A percentile compares a stretch with the other conserved stretches of the same genome.
phyloP scores from a whole-genome alignment of 805 yeast genomes.

The Scheffersomyces spartinae region DNA sequence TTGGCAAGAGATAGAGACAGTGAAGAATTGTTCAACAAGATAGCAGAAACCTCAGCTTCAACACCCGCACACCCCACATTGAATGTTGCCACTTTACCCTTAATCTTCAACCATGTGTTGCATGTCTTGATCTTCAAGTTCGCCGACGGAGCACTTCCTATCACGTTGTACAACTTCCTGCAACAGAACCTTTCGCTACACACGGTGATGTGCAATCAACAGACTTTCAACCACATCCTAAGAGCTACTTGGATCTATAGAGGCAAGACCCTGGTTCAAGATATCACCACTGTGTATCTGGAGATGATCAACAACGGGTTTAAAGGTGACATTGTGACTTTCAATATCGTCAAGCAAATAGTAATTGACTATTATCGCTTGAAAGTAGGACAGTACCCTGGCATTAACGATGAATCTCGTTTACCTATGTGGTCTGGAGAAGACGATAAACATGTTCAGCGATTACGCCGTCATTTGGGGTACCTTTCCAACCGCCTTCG shows the following conservation, averaged over 20 bases:
- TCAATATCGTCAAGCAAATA: slow-evolving; percentile 21
- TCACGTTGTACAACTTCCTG: slow-evolving; percentile 22
- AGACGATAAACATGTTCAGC: slow-evolving; percentile 18
- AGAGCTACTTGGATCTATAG: slow-evolving; percentile 24
- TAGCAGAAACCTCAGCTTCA: slow-evolving; percentile 6
- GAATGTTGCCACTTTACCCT: slow-evolving; percentile 24
- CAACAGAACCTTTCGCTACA: slow-evolving; percentile 22
- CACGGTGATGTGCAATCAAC: slow-evolving; percentile 26
- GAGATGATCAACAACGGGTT: slow-evolving; percentile 34
- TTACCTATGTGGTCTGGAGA: slow-evolving; percentile 26
- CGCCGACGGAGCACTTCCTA: slow-evolving; percentile 24
- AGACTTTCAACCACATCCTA: slow-evolving; percentile 28
- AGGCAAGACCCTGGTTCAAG: slow-evolving; percentile 24
- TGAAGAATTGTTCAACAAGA: slow-evolving; percentile 8
- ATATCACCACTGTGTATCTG: slow-evolving; percentile 19
- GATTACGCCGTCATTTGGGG: not conserved
- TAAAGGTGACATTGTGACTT: slow-evolving; percentile 23
- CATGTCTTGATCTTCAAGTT: slow-evolving; percentile 12
- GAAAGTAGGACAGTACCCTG: slow-evolving; percentile 16
- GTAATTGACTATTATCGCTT: slow-evolving; percentile 21
- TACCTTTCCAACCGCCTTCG: not conserved
- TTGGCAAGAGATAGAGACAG: slow-evolving; percentile 7
- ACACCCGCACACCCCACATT: slow-evolving; percentile 14
- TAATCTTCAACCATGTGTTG: slow-evolving; percentile 21
- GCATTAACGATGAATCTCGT: slow-evolving; percentile 9